Evolutionary conservation across 352 stramenopile species (phyloP).

Genomic region (Thalassiosira hispida): DNA sequence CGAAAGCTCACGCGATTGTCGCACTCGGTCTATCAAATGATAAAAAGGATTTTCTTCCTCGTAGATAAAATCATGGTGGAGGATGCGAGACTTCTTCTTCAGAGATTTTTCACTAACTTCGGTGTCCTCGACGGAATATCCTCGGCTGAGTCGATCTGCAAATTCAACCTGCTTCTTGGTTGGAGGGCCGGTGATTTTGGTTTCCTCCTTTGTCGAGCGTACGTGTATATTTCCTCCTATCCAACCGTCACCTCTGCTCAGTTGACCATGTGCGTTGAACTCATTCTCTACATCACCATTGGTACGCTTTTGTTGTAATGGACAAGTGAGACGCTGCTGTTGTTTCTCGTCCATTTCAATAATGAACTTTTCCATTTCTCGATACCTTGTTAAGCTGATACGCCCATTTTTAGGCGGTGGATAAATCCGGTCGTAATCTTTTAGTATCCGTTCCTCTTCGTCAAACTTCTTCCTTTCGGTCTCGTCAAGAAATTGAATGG

Average conservation of each 20-base stretch:
- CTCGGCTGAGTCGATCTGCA: conserved; percentile 55
- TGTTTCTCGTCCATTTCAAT: conserved; percentile 55
- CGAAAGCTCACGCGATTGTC: conserved; percentile 38
- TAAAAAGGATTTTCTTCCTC: conserved; percentile 61
- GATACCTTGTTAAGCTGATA: conserved; percentile 49
- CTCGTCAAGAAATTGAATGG: conserved; percentile 14
- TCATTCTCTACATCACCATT: conserved; percentile 24
- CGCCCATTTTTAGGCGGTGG: conserved; percentile 39
- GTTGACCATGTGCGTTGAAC: conserved; percentile 9
- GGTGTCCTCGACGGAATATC: conserved; percentile 52
- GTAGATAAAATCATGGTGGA: conserved; percentile 34
- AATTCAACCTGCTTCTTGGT: conserved; percentile 66
- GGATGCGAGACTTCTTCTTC: conserved; percentile 33
- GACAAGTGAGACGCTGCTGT: conserved; percentile 49
- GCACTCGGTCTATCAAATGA: conserved; percentile 54
- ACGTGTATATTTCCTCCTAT: conserved; percentile 53
- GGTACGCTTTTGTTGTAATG: conserved; percentile 52
- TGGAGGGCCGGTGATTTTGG: conserved; percentile 39
- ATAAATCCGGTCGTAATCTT: conserved; percentile 71
- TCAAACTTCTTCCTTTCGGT: conserved; percentile 31
- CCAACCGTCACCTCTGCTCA: conserved; percentile 39
- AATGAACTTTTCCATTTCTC: conserved; percentile 58
- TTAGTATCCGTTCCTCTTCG: conserved; percentile 55
- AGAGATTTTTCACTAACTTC: conserved; percentile 19
- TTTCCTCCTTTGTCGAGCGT: conserved; percentile 24